Evolutionary conservation across 192 early-diverging fungal species (phyloP), one percentile per base, ranked within the genome.

Genomic region (Spizellomyces sp.): DNA sequence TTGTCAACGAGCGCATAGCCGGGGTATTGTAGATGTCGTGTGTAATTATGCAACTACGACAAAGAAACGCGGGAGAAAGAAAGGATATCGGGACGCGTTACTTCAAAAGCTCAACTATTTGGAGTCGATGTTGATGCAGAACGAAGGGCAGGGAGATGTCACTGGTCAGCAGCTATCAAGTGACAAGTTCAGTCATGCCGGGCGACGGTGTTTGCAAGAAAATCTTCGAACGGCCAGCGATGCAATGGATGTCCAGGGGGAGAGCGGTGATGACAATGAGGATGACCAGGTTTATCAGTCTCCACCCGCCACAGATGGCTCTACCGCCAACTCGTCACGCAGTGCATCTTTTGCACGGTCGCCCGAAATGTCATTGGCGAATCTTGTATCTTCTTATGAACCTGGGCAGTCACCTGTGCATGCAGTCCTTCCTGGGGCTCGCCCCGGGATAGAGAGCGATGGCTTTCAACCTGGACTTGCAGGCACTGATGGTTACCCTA

Each of bases 41-140:
- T 79, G 69, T 44, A 41, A 42, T 17, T 70, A 70, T 27, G 57
- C 69, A 4, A 48, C 45, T 4, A 70, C 70, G 43, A 81, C 79
- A 64, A 81, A 81, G 54, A 73, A 77, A 42, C 71, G 71, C 9
- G 68, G 76, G 45, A 75, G 70, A 67, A 47, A 70, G 48, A 21
- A 21, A 21, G 27, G 27, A 36, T 36, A 36, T 36, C 43, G 64
- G 14, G 67, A 75, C 46, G 54, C 45, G 62, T 19, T 73, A 8
- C 19, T 64, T 21, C n/a, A n/a, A 47, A 14, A 47, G 54, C 50
- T 73, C 12, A 56, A 73, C 9, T 27, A 19, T 6, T 56, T 73
- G 8, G 71, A 66, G 42, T 12, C 12, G 71, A 46, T 73, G 5
- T 56, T 66, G 8, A 14, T 22, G 45, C 69, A 58, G 48, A 17